Evolutionary conservation across 2,329 filamentous ascomycete genomes (phyloP), one percentile per base, ranked within the genome.

Genomic region (Catunica adiposa): DNA sequence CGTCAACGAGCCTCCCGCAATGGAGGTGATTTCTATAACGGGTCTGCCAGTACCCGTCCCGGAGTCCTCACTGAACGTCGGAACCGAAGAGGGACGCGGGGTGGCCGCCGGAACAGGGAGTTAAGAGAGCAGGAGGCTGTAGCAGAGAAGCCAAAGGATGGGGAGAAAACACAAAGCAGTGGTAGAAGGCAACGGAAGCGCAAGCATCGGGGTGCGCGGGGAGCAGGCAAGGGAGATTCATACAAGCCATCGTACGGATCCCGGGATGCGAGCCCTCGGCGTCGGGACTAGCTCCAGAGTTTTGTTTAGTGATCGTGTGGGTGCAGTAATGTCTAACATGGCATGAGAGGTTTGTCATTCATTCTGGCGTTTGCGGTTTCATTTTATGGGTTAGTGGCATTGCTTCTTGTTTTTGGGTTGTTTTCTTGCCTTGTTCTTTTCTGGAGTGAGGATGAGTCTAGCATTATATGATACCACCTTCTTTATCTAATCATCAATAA

Each of bases 1-100:
- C 55, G 69, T 68, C 63, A 61, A 64, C 56, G 60, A 62, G 37
- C 42, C 29, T 26, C 40, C 3, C 17, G 42, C 1, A 50, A 50
- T 15, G 51, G 58, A 1, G 51, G 55, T 25, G 50, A 52, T 22
- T 52, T 38, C 23, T 52, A 52, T 14, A 52, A 22, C 34, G 50
- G 50, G 2, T 17, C 25, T n/a, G 50, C 25, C 9, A n/a, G 31
- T 26, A 25, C n/a, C 20, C 31, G 50, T 9, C 5, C 22, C n/a
- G 29, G 50, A 2, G 48, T 25, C 4, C 37, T 50, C 2, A 52
- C 52, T n/a, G 51, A 52, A 14, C 38, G 40, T 26, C 23, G 23
- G 3, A 34, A 23, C 15, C 55, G 58, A 2, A 31, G 53, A 47
- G 44, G 38, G 26, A 38, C 48, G 9, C 44, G 52, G 20, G 58